Evolutionary conservation across 768 basidiomycete genomes (phyloP), one percentile per base, ranked within the genome.

Genomic region (Scleroderma bovista): DNA sequence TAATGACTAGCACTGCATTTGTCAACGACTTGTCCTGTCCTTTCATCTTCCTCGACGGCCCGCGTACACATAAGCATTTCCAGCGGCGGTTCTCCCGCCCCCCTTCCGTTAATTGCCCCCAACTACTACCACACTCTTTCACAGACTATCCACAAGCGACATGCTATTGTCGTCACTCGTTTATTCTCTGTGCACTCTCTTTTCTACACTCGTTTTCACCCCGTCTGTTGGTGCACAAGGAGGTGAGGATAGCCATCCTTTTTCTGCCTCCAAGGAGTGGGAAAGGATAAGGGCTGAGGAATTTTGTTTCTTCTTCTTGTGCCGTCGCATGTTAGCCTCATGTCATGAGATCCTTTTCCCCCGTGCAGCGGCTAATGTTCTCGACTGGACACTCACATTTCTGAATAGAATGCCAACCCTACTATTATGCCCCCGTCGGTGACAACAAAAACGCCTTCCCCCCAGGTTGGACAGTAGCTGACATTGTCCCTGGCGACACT

Each of bases 391-490:
- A n/a, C 41, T 43, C 41, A 43, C 23, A 7, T 26, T 43, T 43
- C 38, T 46, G 56, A 52, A 13, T 51, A 69, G 70, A 75, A 54
- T 79, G 77, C 52, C 53, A 64, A 12, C 64, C 72, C 1, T 77
- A 79, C 58, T 56, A 58, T 43, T 70, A 75, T 53, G 52, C 66
- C 16, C 68, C 66, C 2, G 64, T 72, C 11, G 41, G 61, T 6
- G 53, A 57, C 22, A 57, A 63, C 1, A 34, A 68, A 16, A 32
- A 59, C 1, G 63, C 62, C 1, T 78, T 76, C 54, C 77, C 77
- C 3, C 7, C 62, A 8, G 64, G 70, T 34, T 75, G 74, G 72
- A 50, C 64, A 44, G 56, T 63, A 0, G 75, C 75, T n/a, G 57
- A 55, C 3, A 73, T 79, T 43, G 46, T 77, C 6, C 47, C 68